A percentile compares a stretch with the other conserved stretches of the same genome.
Evolutionary conservation across 1,284 basidiomycete species (phyloP).

Genomic region (Pterulicium gracile): DNA sequence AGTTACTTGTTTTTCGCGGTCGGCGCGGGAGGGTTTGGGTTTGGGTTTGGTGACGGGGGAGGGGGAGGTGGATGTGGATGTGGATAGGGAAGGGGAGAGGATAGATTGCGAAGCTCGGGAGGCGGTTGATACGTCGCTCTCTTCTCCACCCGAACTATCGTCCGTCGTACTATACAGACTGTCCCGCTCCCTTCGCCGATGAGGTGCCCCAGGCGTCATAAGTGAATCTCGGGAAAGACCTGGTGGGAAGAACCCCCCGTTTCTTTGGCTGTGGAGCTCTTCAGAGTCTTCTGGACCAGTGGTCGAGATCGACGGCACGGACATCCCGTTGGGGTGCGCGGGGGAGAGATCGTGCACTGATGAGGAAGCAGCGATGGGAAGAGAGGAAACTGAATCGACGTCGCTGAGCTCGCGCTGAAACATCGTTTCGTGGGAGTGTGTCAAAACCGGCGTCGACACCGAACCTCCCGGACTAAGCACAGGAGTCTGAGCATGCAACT

Average conservation of each 20-base stretch:
- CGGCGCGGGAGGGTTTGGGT: background rate
- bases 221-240: background rate
- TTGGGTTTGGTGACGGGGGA: background rate
- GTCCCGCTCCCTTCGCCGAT: background rate
- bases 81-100: background rate
- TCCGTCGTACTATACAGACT: background rate
- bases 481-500: background rate
- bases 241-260: background rate
- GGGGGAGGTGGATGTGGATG: background rate
- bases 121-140: background rate
- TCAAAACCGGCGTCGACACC: constrained; percentile 16
- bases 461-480: constrained; percentile 13
- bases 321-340: constrained; percentile 26
- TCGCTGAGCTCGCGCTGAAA: constrained; percentile 15
- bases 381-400: constrained; percentile 19
- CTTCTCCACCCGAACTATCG: background rate
- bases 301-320: constrained; percentile 44
- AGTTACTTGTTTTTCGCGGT: constrained; percentile 48
- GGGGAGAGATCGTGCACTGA: constrained; percentile 4
- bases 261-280: no score
- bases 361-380: constrained; percentile 10
- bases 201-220: background rate
- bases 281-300: constrained; percentile 31
- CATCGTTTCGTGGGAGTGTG: constrained; percentile 14
- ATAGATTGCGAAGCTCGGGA: background rate